These are phyloP conservation scores for Panicum virgatum DNA, from an alignment of 202 grass and related monocot genomes.

Conservation along the genomic window DNA sequence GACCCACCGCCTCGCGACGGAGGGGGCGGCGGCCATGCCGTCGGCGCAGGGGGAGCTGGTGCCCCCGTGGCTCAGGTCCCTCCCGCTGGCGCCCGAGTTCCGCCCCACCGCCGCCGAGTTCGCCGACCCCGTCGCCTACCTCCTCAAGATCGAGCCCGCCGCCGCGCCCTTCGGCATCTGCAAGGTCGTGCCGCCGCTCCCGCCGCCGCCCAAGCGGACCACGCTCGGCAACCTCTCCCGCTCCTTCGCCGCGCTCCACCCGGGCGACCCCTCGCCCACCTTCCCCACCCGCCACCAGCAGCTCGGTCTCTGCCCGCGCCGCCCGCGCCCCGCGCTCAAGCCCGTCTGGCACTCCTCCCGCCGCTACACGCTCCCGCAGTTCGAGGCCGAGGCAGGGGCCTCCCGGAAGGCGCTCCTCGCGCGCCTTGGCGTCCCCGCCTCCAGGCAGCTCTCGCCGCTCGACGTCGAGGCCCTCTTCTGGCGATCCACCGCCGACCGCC, in stretches of 20 bases:
- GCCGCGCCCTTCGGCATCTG: slow-evolving; percentile 75
- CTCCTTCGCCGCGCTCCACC: slow-evolving; percentile 62
- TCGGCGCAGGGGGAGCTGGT: slow-evolving; percentile 40
- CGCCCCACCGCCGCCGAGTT: slow-evolving; percentile 66
- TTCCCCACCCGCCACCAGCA: slow-evolving; percentile 90
- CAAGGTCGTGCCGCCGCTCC: slow-evolving; percentile 75
- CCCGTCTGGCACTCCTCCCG: slow-evolving; percentile 66
- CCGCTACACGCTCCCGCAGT: slow-evolving; percentile 79
- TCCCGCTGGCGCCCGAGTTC: slow-evolving; percentile 86
- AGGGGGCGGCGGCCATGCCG: neutral
- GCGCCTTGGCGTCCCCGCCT: slow-evolving; percentile 26
- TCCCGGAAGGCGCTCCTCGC: slow-evolving; percentile 50
- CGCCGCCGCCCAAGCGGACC: slow-evolving; percentile 52
- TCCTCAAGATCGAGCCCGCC: slow-evolving; percentile 65
- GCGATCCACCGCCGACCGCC: slow-evolving; percentile 56
- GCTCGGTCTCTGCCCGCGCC: slow-evolving; percentile 67
- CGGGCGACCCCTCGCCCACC: slow-evolving; percentile 34
- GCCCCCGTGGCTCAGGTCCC: slow-evolving; percentile 68
- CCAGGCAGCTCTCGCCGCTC: slow-evolving; percentile 58
- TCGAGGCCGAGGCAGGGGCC: slow-evolving; percentile 61
- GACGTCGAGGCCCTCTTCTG: slow-evolving; percentile 91
- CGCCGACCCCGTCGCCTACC: slow-evolving; percentile 60
- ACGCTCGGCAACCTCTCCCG: slow-evolving; percentile 67
- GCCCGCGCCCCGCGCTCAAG: slow-evolving; percentile 55
- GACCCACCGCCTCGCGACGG: neutral